Evolutionary conservation across 1,284 basidiomycete genomes (phyloP), one percentile per base, ranked within the genome.

Genomic region (Albatrellus sp.): DNA sequence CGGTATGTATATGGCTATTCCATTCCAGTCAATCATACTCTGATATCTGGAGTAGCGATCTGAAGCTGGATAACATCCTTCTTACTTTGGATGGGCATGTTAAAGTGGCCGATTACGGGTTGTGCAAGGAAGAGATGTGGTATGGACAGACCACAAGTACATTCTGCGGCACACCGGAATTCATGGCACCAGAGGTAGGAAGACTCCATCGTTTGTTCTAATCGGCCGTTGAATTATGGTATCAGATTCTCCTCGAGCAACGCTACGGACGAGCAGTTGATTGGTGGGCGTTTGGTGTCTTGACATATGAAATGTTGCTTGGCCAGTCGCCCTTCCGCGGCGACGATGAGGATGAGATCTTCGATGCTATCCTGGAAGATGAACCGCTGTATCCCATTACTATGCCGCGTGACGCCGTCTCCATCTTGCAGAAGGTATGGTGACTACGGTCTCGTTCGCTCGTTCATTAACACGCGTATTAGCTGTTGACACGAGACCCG

Each of bases 71-170:
- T 64, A 98, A 99, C 61, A 99, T 99, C 56, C 72, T 99, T 46
- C 68, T 99, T 56, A 98, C 94, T 8, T 69, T 97, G 35, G 96
- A 98, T 53, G 96, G 96, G 0, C 96, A 99, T 58, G 88, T 99
- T 59, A 98, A 98, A 64, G 91, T 99, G 14, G 96, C 92, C 45
- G 96, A 98, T 70, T 98, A 98, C 61, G 96, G 96, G 63, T 71
- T 99, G 43, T 99, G 96, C 67, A 98, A 99, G 64, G 96, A 98
- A 62, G 90, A 97, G 16, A 98, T 99, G 94, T 96, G 90, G 87
- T 82, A 74, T 55, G 92, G 92, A 14, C 82, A 82, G 57, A 98
- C 94, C n/a, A 99, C 96, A 4, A 90, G 87, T 59, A 99, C 96
- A 1, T 99, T 99, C 67, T 99, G 96, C 67, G 96, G 96, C 46